These are phyloP conservation scores for Sinapis alba DNA, from an alignment of 441 rosid genomes.

Conservation along the genomic window DNA sequence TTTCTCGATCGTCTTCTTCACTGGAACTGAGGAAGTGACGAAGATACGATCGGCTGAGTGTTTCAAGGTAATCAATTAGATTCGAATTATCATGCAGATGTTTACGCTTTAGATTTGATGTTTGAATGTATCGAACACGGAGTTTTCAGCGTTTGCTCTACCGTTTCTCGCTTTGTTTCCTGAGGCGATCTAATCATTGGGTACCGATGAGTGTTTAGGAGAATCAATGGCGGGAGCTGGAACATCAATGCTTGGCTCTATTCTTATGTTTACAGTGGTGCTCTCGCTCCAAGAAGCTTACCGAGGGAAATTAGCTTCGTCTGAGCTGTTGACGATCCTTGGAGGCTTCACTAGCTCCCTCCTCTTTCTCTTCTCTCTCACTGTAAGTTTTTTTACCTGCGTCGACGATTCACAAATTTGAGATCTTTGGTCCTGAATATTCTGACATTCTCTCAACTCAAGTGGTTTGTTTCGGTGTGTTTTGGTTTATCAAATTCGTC, in stretches of 20 bases:
- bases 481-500: too few relatives aligned
- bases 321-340: constrained; percentile 58
- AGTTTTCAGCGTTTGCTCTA: neutral
- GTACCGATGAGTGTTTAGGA: neutral
- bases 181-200: neutral
- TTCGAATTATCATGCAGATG: neutral
- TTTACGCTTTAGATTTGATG: neutral
- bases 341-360: constrained; percentile 55
- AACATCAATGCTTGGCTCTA: constrained; percentile 69
- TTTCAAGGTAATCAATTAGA: constrained; percentile 24
- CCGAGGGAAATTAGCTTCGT: neutral
- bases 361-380: neutral
- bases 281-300: constrained; percentile 2
- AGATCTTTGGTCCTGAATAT: too few relatives aligned
- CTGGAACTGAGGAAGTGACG: too few relatives aligned
- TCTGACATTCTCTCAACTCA: too few relatives aligned
- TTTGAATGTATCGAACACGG: neutral
- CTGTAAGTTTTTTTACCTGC: neutral
- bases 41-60: constrained; percentile 25
- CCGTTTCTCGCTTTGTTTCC: neutral
- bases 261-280: constrained; percentile 58
- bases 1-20: too few relatives aligned
- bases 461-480: constrained; percentile 25
- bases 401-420: too few relatives aligned
- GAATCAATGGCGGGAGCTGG: constrained; percentile 55